Evolutionary conservation across 2,329 filamentous ascomycete species (phyloP), one percentile per base, ranked within the genome.

Genomic region (Dactylella cylindrospora): DNA sequence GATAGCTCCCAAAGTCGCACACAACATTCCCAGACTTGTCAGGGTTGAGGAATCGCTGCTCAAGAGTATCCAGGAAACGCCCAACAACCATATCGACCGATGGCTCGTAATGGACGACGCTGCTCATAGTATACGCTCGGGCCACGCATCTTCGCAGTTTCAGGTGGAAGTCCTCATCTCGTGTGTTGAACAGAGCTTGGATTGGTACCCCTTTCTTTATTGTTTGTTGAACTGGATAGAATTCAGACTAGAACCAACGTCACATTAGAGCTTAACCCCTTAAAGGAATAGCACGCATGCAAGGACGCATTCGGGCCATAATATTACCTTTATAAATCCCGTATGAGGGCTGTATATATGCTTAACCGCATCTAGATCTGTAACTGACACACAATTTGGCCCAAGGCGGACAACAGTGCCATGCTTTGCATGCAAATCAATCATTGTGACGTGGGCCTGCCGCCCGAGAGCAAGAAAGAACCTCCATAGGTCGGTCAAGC

Each of bases 301-400:
- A n/a, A 40, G 7, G 13, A 17, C 23, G n/a, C 33, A 20, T 9
- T 10, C 13, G 36, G 36, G 31, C 9, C 20, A 4, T 15, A 29
- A 26, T 64, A 71, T 40, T 72, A 86, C 86, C 80, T 93, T 93
- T 40, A 80, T 74, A 67, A 89, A 86, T 0, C 86, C 86, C 72
- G 90, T 90, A 71, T 90, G 91, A 35, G 91, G 73, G 0, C 87
- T 87, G 71, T 93, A 94, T 36, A 93, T 90, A 8, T 76, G 75
- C 73, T 86, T 87, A 67, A 91, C 76, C 0, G 86, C 85, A 57
- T 80, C 80, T 0, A 88, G 86, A 66, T 88, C 80, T 2, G 84
- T 80, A 68, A 93, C 89, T 0, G 85, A 88, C 1, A 93, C 73
- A 0, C 76, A 76, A 65, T 90, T 90, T 1, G 88, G 88, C 0